Evolutionary conservation across 2,329 filamentous ascomycete genomes (phyloP), one percentile per base, ranked within the genome.

Genomic region (Polychaeton citri): DNA sequence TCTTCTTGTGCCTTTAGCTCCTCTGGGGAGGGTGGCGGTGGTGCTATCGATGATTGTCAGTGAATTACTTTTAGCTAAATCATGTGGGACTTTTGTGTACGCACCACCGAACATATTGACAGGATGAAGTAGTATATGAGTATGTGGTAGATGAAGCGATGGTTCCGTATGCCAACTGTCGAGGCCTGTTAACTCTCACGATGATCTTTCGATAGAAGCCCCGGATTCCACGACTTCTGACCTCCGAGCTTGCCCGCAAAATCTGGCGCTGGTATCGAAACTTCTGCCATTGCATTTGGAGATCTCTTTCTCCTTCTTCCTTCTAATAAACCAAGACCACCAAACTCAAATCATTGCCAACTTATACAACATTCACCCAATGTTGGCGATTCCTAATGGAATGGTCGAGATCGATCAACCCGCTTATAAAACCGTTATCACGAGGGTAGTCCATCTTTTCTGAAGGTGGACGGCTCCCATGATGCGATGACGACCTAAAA

Each of bases 1-100:
- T 67, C 65, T 67, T 87, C 81, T 57, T 77, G 70, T 35, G 50
- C 43, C 54, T 69, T 70, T 56, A 87, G 71, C 70, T 87, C 80
- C 59, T 79, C 76, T 40, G 72, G 65, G 40, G 75, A 75, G 51
- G 76, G 71, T 58, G 76, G 76, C 56, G 79, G 79, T 62, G 81
- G 75, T 66, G 75, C 75, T 80, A 53, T 26, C 13, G 8, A 13
- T 8, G 8, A 8, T 8, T 26, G 21, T 26, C 21, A 26, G 21
- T 26, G 13, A 26, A 13, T 8, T 26, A 13, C 8, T 8, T 26
- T 8, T 8, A 8, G 13, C 13, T 26, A 13, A 13, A 26, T 26
- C 13, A 8, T 13, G 21, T 13, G 8, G 13, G 21, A 26, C 8
- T 26, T 8, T 8, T 8, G 21, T 8, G 8, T 32, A 16, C 5